phyloP scores from a whole-genome alignment of 2,329 filamentous ascomycete species.

The Claviceps sp. region DNA sequence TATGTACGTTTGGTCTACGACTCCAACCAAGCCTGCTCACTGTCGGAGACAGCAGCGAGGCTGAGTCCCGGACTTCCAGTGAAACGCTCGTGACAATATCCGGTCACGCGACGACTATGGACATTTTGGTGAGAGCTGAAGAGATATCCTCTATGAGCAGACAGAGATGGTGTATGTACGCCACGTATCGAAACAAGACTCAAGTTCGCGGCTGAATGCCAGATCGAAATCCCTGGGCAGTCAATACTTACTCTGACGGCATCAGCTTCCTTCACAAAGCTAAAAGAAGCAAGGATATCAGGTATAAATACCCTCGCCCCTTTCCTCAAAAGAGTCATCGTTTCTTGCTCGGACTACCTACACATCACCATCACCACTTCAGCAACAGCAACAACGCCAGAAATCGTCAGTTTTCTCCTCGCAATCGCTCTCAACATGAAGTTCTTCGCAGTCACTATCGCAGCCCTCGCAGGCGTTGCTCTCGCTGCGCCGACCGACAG shows the following conservation, averaged over 20 bases:
- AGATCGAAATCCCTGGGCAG: not conserved
- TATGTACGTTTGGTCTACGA: too few relatives aligned
- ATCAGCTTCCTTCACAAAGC: not conserved
- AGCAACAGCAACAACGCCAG: not conserved
- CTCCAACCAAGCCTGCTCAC: too few relatives aligned
- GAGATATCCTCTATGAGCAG: too few relatives aligned
- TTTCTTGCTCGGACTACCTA: not conserved
- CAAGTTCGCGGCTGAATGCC: not conserved
- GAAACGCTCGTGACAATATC: too few relatives aligned
- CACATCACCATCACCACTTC: not conserved
- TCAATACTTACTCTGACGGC: not conserved
- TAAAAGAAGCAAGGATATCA: not conserved
- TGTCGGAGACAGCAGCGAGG: too few relatives aligned
- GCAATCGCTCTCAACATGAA: constrained; percentile 13
- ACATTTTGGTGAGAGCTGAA: not conserved
- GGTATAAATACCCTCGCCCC: not conserved
- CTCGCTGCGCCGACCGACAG: constrained; percentile 6
- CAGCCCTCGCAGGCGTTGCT: constrained; percentile 9
- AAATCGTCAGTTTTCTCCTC: not conserved
- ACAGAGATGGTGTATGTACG: not conserved
- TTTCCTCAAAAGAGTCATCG: not conserved
- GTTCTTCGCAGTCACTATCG: constrained; percentile 15
- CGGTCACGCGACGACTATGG: not conserved
- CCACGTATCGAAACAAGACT: not conserved
- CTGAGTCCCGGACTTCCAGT: too few relatives aligned